A percentile compares a stretch with the other conserved stretches of the same genome.
These are phyloP conservation scores for Asterionellopsis glacialis DNA, from an alignment of 108 stramenopile species.

Conservation along the genomic window DNA sequence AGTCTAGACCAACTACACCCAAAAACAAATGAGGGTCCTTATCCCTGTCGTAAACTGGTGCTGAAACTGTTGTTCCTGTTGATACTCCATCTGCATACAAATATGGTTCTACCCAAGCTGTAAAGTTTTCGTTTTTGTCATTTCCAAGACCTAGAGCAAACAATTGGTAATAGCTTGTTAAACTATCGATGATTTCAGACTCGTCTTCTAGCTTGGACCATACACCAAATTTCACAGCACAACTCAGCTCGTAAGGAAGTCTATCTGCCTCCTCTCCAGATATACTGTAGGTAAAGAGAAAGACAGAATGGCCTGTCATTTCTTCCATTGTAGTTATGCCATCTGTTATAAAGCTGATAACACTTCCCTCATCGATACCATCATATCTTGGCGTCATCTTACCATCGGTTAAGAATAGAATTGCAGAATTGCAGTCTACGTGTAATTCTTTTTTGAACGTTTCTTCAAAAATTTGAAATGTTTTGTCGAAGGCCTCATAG, in stretches of 20 bases:
- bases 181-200: too few species aligned
- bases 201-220: too few species aligned
- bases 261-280: too few species aligned
- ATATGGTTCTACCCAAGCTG: constrained; percentile 44
- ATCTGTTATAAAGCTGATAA: too few species aligned
- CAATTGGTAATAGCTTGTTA: too few species aligned
- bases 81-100: constrained; percentile 9
- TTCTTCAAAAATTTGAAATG: neutral
- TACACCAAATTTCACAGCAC: too few species aligned
- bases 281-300: too few species aligned
- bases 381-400: too few species aligned
- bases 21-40: constrained; percentile 27
- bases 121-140: constrained; percentile 23
- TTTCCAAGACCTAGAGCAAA: constrained; percentile 6
- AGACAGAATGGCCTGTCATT: too few species aligned
- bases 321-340: too few species aligned
- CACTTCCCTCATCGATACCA: too few species aligned
- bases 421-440: neutral
- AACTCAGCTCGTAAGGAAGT: too few species aligned
- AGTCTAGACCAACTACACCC: constrained; percentile 35
- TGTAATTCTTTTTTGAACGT: neutral
- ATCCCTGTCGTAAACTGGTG: constrained; percentile 35
- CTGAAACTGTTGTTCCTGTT: constrained; percentile 38
- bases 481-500: neutral
- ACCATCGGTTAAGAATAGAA: constrained; percentile 3